These are phyloP conservation scores for Hygrophoropsis aurantiaca DNA, from an alignment of 768 basidiomycete genomes.

Conservation along the genomic window DNA sequence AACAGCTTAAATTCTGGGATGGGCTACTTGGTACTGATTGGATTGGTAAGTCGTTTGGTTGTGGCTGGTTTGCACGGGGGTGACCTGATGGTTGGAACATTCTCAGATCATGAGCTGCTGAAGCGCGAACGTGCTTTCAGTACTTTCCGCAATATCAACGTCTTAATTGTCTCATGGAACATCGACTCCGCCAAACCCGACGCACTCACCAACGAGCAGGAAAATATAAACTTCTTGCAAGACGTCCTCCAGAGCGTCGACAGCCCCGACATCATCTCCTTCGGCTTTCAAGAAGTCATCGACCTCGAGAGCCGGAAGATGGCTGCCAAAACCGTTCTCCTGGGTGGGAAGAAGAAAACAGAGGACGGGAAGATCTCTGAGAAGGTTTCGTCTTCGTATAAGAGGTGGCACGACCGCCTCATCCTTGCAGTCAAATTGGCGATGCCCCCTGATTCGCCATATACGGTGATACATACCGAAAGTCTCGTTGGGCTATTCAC, in stretches of 20 bases:
- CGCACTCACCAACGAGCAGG: slow-evolving; percentile 57
- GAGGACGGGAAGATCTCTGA: slow-evolving; percentile 59
- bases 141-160: slow-evolving; percentile 71
- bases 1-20: slow-evolving; percentile 81
- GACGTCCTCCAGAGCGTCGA: slow-evolving; percentile 72
- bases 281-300: slow-evolving; percentile 96
- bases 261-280: slow-evolving; percentile 83
- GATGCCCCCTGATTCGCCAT: slow-evolving; percentile 74
- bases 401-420: slow-evolving; percentile 85
- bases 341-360: slow-evolving; percentile 67
- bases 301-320: slow-evolving; percentile 93
- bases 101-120: slow-evolving; percentile 69
- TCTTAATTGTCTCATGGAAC: slow-evolving; percentile 91
- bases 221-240: slow-evolving; percentile 82
- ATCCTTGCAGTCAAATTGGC: slow-evolving; percentile 67
- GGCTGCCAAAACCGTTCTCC: slow-evolving; percentile 86
- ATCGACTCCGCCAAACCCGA: slow-evolving; percentile 86
- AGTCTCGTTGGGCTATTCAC: slow-evolving; percentile 89
- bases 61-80: background rate
- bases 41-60: slow-evolving; percentile 66
- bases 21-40: slow-evolving; percentile 82
- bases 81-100: slow-evolving; percentile 2
- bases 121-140: slow-evolving; percentile 78
- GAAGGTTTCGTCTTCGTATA: slow-evolving; percentile 84
- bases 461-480: slow-evolving; percentile 81